Conservation (phyloP, 2,329 filamentous ascomycete species). For the Trichoderma simmonsii region DNA sequence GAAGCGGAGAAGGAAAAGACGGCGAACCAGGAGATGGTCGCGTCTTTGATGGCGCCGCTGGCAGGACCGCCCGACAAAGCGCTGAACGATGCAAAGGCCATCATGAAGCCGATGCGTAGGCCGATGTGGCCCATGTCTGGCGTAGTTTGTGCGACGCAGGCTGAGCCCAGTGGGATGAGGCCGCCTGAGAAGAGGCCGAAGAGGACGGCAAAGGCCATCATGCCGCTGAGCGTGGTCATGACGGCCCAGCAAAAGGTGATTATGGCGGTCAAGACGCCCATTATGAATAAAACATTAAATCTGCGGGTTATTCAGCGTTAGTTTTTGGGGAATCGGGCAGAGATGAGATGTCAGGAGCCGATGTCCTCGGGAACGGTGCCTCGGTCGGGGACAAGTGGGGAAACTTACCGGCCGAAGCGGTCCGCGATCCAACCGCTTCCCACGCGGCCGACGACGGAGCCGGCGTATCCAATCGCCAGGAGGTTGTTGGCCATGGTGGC, state of each 20-base stretch:
- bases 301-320: slow-evolving; percentile 4
- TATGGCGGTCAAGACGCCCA: slow-evolving; percentile 25
- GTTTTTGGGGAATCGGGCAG: background rate
- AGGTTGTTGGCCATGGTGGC: slow-evolving; percentile 56
- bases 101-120: slow-evolving; percentile 33
- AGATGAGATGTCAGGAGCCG: background rate
- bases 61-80: slow-evolving; percentile 27
- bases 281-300: slow-evolving; percentile 41
- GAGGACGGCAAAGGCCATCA: slow-evolving; percentile 27
- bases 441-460: slow-evolving; percentile 52
- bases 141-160: slow-evolving; percentile 33
- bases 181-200: slow-evolving; percentile 33
- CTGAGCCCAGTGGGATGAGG: slow-evolving; percentile 33
- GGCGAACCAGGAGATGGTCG: slow-evolving; percentile 15
- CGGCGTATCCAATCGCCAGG: slow-evolving; percentile 59
- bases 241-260: slow-evolving; percentile 33
- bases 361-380: too few relatives aligned
- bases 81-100: slow-evolving; percentile 30
- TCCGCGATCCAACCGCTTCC: slow-evolving; percentile 51
- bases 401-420: slow-evolving; percentile 40
- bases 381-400: background rate
- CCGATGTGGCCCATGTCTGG: slow-evolving; percentile 30
- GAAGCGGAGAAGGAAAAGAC: slow-evolving; percentile 21
- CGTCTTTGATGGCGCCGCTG: slow-evolving; percentile 23
- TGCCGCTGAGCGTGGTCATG: slow-evolving; percentile 21